A percentile compares a stretch with the other conserved stretches of the same genome.
Conservation (phyloP, 1,139 yeast species). For the Trichomonascaceae sp. region DNA sequence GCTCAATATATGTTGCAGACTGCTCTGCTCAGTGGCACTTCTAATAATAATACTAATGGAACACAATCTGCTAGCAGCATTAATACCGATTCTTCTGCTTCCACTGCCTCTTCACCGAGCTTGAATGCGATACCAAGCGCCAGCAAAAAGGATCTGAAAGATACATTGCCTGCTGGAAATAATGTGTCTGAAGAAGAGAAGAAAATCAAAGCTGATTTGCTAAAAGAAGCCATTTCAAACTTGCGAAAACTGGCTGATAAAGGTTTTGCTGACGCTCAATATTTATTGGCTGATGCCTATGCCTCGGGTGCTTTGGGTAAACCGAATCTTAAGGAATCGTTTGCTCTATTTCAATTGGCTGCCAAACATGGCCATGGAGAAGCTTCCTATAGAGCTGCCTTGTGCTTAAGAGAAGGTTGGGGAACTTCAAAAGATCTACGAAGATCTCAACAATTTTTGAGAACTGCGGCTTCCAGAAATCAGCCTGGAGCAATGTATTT, state of each 20-base stretch:
- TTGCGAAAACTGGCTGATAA: slow-evolving; percentile 69
- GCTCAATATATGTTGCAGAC: slow-evolving; percentile 90
- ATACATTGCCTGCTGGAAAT: slow-evolving; percentile 6
- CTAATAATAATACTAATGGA: background rate
- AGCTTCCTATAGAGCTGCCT: slow-evolving; percentile 84
- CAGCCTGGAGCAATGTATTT: slow-evolving; percentile 96
- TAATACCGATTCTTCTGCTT: slow-evolving; percentile 13
- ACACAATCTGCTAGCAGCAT: background rate
- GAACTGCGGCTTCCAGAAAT: slow-evolving; percentile 82
- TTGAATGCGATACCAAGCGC: slow-evolving; percentile 1
- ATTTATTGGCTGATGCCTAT: slow-evolving; percentile 79
- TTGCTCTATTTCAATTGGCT: slow-evolving; percentile 72
- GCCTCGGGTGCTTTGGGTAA: slow-evolving; percentile 83
- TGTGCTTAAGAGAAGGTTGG: slow-evolving; percentile 88
- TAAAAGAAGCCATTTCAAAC: slow-evolving; percentile 72
- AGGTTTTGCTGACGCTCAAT: slow-evolving; percentile 88
- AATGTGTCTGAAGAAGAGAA: slow-evolving; percentile 27
- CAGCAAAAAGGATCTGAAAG: background rate
- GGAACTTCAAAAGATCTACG: slow-evolving; percentile 89
- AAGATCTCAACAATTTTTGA: slow-evolving; percentile 74
- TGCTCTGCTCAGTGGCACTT: slow-evolving; percentile 42
- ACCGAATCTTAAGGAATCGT: slow-evolving; percentile 74
- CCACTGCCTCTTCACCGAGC: slow-evolving; percentile 12
- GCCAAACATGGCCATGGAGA: slow-evolving; percentile 92
- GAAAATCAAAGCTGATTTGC: slow-evolving; percentile 39